Conservation (phyloP, 2,329 filamentous ascomycete genomes). For the Trichoderma sp. region DNA sequence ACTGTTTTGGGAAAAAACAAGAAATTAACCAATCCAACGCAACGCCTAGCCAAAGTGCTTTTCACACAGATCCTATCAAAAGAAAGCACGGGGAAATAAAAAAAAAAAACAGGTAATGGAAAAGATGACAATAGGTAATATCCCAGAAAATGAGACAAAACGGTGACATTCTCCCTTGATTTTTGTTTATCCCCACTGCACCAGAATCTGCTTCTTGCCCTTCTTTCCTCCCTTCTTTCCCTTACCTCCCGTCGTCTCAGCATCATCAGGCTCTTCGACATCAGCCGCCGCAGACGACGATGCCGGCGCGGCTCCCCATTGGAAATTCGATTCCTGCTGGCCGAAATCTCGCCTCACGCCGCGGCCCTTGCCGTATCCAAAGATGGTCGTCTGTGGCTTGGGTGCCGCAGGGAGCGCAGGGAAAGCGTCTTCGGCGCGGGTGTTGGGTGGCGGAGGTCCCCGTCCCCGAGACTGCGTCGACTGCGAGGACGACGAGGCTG, state of each 20-base stretch:
- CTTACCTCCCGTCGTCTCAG: constrained; percentile 35
- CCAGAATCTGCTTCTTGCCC: constrained; percentile 59
- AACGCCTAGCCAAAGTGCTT: not conserved
- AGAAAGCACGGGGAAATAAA: not conserved
- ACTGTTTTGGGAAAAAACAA: not conserved
- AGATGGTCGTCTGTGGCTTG: constrained; percentile 62
- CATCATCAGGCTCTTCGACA: constrained; percentile 29
- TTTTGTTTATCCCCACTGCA: constrained; percentile 53
- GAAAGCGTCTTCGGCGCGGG: constrained; percentile 61
- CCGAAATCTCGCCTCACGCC: constrained; percentile 55
- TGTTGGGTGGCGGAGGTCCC: constrained; percentile 23
- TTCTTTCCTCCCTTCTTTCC: constrained; percentile 59
- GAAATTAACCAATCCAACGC: not conserved
- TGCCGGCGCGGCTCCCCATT: constrained; percentile 40
- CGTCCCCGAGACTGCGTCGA: constrained; percentile 32
- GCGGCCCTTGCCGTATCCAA: constrained; percentile 55
- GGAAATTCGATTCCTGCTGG: constrained; percentile 49
- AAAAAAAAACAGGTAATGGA: not conserved
- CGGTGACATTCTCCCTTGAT: not conserved
- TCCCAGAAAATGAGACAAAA: not conserved
- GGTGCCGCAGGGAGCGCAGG: constrained; percentile 77
- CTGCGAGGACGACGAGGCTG: constrained; percentile 37
- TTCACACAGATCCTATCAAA: not conserved
- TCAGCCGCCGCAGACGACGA: constrained; percentile 26
- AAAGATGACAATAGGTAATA: not conserved